These are phyloP conservation scores for Penicillium sp. DNA, from an alignment of 2,329 filamentous ascomycete genomes.

Conservation along the genomic window DNA sequence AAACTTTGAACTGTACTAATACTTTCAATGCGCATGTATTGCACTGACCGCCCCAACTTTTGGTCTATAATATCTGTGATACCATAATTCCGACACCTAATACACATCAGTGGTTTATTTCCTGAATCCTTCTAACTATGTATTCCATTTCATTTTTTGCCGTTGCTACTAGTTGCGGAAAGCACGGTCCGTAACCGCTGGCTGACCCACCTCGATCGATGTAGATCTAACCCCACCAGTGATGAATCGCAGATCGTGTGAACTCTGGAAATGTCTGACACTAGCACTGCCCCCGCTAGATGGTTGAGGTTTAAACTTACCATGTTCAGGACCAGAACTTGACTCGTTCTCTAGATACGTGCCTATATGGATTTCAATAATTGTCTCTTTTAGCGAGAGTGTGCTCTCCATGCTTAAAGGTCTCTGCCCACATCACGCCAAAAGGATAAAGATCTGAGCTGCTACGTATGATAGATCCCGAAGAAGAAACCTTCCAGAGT, in stretches of 20 bases:
- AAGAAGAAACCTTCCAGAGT: not conserved
- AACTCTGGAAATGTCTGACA: not conserved
- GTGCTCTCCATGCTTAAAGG: not conserved
- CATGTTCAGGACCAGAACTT: not conserved
- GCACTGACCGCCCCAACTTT: not conserved
- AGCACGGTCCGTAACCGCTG: constrained; percentile 4
- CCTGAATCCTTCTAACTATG: not conserved
- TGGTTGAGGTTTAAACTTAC: not conserved
- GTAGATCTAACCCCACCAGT: constrained; percentile 2
- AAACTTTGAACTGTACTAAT: not conserved
- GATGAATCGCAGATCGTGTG: not conserved
- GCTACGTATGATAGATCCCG: not conserved
- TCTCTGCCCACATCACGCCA: not conserved
- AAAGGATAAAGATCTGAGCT: not conserved
- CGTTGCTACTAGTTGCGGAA: not conserved
- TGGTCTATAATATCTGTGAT: not conserved
- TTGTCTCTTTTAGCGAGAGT: not conserved
- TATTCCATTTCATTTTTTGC: not conserved
- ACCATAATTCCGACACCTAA: not conserved
- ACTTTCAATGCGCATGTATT: not conserved
- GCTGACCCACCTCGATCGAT: constrained; percentile 6
- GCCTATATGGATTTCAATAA: not conserved
- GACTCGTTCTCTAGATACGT: not conserved
- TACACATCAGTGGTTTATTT: not conserved
- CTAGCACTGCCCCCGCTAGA: not conserved